Base-by-base conservation (phyloP, 306 rosid genomes). In the Pyrus communis region DNA sequence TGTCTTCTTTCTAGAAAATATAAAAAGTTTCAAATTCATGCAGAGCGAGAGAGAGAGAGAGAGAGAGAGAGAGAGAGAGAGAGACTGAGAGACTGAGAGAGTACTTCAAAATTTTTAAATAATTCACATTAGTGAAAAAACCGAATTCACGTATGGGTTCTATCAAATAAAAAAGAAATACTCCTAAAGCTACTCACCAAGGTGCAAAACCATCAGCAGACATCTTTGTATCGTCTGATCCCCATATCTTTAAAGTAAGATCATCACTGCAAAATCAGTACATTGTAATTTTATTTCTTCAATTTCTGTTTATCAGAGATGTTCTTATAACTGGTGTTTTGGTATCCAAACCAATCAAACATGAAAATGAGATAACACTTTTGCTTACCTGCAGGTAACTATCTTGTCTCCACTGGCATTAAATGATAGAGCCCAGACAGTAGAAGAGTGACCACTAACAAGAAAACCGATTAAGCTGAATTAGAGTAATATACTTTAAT, bases 371-470 rank as follows among this genome's bases (percentile, higher is more conserved):
- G 35, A 73, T 28, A 80, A 28, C 40, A 21, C 45, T 70, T 51
- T n/a, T 43, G 62, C 89, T 60, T 82, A 95, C 98, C 99, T 88
- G 84, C 96, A 89, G 51, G 93, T 84, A 75, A 91, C 97, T 96
- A 96, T 88, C 88, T 88, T 96, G 86, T 96, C 96, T 77, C 96
- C 99, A 27, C 78, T 76, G 43, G 87, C 71, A 82, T 89, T 91
- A 76, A 96, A 88, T 43, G 98, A 92, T 38, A 96, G 75, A 74
- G 97, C 97, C 98, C 99, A 96, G 35, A 92, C 90, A 35, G 99
- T 96, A 70, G 96, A 91, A 67, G 94, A 82, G 78, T 96, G 99
- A 72, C 98, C 98, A 23, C 98, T 96, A 88, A 78, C 70, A 89
- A 76, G 71, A 76, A 87, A 82, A 68, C 66, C 35, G 7, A 78